phyloP scores from a whole-genome alignment of 2,329 filamentous ascomycete genomes.

The Pseudocercospora fijiensis region DNA sequence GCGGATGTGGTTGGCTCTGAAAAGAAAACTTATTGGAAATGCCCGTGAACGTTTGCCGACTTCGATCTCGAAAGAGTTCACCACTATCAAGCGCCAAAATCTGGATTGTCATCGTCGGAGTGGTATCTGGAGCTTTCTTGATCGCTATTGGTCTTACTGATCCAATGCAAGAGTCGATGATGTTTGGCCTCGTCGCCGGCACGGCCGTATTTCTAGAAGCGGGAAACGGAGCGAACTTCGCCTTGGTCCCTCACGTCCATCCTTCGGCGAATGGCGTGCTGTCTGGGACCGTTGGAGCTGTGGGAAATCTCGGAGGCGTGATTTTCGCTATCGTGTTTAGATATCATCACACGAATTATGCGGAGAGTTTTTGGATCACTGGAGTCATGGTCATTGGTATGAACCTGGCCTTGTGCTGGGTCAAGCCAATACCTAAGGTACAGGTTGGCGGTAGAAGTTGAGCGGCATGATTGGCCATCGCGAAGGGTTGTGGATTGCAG shows the following conservation, averaged over 20 bases:
- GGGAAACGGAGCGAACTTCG: slow-evolving; percentile 82
- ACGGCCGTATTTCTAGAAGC: slow-evolving; percentile 81
- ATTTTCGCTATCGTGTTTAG: slow-evolving; percentile 80
- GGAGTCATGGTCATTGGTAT: slow-evolving; percentile 70
- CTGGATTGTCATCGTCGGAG: slow-evolving; percentile 56
- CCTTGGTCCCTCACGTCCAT: slow-evolving; percentile 81
- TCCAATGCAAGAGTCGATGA: slow-evolving; percentile 59
- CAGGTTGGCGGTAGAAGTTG: slow-evolving; percentile 8
- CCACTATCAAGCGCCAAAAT: slow-evolving; percentile 66
- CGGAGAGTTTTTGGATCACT: slow-evolving; percentile 75
- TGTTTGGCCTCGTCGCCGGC: slow-evolving; percentile 74
- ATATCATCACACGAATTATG: slow-evolving; percentile 68
- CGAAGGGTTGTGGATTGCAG: no score
- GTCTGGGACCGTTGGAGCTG: slow-evolving; percentile 72
- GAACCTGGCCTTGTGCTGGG: slow-evolving; percentile 65
- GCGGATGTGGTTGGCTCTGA: no score
- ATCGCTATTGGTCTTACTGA: slow-evolving; percentile 62
- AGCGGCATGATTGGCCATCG: neutral
- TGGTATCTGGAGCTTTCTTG: slow-evolving; percentile 59
- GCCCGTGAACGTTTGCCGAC: no score
- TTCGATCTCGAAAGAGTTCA: no score
- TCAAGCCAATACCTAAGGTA: slow-evolving; percentile 55
- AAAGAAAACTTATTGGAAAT: no score
- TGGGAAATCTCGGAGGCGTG: slow-evolving; percentile 80
- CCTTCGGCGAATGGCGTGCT: slow-evolving; percentile 77